These are phyloP conservation scores for Pecoramyces ruminantium DNA, from an alignment of 192 early-diverging fungal species.

Conservation along the genomic window DNA sequence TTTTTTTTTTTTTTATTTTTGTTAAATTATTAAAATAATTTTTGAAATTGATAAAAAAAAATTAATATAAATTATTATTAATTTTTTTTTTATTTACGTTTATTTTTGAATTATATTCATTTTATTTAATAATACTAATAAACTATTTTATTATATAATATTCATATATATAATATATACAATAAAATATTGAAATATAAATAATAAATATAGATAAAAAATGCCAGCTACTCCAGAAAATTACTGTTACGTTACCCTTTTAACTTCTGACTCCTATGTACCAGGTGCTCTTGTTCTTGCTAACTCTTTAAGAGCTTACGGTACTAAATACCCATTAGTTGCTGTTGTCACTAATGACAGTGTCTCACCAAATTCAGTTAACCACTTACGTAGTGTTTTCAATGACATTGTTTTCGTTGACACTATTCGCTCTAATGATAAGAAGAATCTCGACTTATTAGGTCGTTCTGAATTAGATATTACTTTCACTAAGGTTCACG, in stretches of 20 bases:
- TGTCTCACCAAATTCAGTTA: constrained; percentile 27
- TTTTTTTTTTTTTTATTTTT: too few relatives aligned
- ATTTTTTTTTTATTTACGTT: too few relatives aligned
- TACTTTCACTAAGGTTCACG: constrained; percentile 81
- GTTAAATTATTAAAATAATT: too few relatives aligned
- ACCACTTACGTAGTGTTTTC: constrained; percentile 35
- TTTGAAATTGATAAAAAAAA: too few relatives aligned
- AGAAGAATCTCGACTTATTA: constrained; percentile 44
- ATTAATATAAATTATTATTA: too few relatives aligned
- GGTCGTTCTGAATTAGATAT: constrained; percentile 81
- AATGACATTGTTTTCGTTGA: constrained; percentile 58
- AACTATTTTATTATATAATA: too few relatives aligned
- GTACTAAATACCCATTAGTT: constrained; percentile 43
- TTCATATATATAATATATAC: too few relatives aligned
- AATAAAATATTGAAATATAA: too few relatives aligned
- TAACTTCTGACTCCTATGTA: constrained; percentile 72
- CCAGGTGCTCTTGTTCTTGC: constrained; percentile 66
- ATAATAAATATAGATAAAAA: too few relatives aligned
- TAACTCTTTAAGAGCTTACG: constrained; percentile 48
- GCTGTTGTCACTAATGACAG: constrained; percentile 44
- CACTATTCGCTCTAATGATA: constrained; percentile 35
- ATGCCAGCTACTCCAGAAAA: not conserved
- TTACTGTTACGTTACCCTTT: constrained; percentile 56
- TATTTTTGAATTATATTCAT: too few relatives aligned
- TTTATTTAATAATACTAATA: too few relatives aligned